Conservation (phyloP, 169 alveolate genomes). For the Plasmodium inui region DNA sequence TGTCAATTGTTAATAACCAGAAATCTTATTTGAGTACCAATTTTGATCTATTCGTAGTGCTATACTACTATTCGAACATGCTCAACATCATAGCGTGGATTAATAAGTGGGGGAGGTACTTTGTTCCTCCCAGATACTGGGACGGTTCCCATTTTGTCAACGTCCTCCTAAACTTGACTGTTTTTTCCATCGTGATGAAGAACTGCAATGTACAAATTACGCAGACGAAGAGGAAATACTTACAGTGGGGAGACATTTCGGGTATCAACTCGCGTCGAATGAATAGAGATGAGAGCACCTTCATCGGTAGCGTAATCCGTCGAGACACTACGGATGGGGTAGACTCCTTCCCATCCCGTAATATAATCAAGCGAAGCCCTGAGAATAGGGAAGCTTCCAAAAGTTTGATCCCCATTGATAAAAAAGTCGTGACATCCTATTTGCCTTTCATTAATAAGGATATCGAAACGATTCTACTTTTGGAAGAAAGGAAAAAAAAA, state of each 20-base stretch:
- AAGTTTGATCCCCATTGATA: constrained; percentile 11
- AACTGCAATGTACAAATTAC: constrained; percentile 61
- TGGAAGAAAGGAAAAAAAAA: neutral
- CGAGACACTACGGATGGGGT: neutral
- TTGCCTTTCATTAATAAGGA: constrained; percentile 59
- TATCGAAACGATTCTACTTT: constrained; percentile 33
- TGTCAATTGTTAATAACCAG: constrained; percentile 61
- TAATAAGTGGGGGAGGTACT: constrained; percentile 38
- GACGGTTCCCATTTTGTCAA: constrained; percentile 12
- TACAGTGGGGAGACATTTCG: neutral
- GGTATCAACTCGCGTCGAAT: neutral
- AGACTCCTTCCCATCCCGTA: neutral
- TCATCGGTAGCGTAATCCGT: neutral
- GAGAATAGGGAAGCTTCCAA: neutral
- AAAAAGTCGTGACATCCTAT: constrained; percentile 49
- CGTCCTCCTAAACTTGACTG: constrained; percentile 42
- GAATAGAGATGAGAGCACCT: neutral
- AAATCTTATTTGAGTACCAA: constrained; percentile 49
- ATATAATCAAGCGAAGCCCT: neutral
- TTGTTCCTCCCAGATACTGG: constrained; percentile 61
- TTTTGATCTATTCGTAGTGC: constrained; percentile 64
- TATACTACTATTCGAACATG: constrained; percentile 62
- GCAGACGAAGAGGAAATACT: constrained; percentile 38
- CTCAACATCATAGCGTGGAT: constrained; percentile 42
- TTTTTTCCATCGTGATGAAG: constrained; percentile 50